phyloP scores from a whole-genome alignment of 176 grass and related monocot genomes.

The Aechmea fasciata region DNA sequence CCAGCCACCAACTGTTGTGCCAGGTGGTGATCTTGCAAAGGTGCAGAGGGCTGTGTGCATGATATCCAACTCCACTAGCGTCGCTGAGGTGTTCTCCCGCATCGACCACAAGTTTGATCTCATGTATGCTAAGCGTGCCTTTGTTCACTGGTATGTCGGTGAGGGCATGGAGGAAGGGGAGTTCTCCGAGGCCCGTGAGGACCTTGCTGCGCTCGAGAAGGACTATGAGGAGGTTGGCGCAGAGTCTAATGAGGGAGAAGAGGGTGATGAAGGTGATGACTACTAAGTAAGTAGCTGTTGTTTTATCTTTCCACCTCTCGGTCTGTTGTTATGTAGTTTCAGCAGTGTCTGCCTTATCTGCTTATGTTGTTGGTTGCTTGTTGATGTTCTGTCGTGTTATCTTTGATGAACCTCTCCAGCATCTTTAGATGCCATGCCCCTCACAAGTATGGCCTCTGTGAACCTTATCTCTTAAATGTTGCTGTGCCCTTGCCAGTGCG shows the following conservation, averaged over 20 bases:
- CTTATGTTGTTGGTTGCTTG: background rate
- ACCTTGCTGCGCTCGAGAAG: slow-evolving; percentile 17
- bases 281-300: background rate
- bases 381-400: no score
- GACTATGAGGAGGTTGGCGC: slow-evolving; percentile 15
- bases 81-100: slow-evolving; percentile 15
- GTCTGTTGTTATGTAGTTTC: background rate
- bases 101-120: slow-evolving; percentile 21
- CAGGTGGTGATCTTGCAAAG: slow-evolving; percentile 13
- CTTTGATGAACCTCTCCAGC: no score
- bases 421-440: no score
- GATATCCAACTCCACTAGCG: slow-evolving; percentile 20
- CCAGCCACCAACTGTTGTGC: slow-evolving; percentile 13
- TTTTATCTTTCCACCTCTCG: background rate
- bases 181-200: slow-evolving; percentile 19
- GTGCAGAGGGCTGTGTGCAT: slow-evolving; percentile 19
- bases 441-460: no score
- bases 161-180: slow-evolving; percentile 20
- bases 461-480: no score
- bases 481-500: no score
- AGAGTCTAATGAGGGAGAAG: slow-evolving; percentile 11
- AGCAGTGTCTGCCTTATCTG: background rate
- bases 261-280: background rate
- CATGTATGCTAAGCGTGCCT: slow-evolving; percentile 19
- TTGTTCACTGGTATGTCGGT: slow-evolving; percentile 17